Evolutionary conservation across 495 filamentous ascomycete genomes (phyloP).

Genomic region (Aspergillus sclerotiicarbonarius): DNA sequence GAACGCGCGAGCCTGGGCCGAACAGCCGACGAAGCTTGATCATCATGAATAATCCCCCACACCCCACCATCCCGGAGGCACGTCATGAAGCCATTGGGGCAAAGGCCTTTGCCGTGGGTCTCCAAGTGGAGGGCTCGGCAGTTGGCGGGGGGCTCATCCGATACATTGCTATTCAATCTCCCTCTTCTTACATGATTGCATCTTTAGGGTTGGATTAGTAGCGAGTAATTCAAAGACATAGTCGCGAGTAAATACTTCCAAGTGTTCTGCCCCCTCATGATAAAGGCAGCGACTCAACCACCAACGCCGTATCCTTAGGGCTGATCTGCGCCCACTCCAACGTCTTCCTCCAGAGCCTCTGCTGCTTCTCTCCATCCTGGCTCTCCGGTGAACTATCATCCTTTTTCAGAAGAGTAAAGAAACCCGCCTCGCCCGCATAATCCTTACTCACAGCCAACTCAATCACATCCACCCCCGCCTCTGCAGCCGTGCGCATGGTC

Average conservation of each 20-base stretch:
- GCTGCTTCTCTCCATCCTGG: slow-evolving; percentile 36
- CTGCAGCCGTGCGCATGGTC: slow-evolving; percentile 26
- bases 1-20: not conserved
- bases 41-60: slow-evolving; percentile 34
- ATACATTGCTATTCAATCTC: too few relatives aligned
- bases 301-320: not conserved
- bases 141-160: slow-evolving; percentile 14
- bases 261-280: not conserved
- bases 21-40: slow-evolving; percentile 17
- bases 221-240: too few relatives aligned
- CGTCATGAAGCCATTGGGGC: slow-evolving; percentile 19
- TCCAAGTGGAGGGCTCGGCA: slow-evolving; percentile 23
- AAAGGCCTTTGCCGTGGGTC: slow-evolving; percentile 30
- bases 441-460: slow-evolving; percentile 27
- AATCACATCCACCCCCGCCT: slow-evolving; percentile 37
- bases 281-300: not conserved
- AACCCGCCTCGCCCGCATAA: slow-evolving; percentile 35
- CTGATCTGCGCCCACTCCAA: slow-evolving; percentile 35
- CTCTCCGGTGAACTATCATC: slow-evolving; percentile 39
- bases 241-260: too few relatives aligned
- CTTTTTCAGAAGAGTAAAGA: slow-evolving; percentile 36
- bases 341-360: slow-evolving; percentile 43
- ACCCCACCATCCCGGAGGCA: slow-evolving; percentile 26
- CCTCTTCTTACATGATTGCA: too few relatives aligned
- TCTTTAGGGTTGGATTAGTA: too few relatives aligned